Base-by-base conservation (phyloP, 257 asterid genomes). In the Leptodermis oblonga region DNA sequence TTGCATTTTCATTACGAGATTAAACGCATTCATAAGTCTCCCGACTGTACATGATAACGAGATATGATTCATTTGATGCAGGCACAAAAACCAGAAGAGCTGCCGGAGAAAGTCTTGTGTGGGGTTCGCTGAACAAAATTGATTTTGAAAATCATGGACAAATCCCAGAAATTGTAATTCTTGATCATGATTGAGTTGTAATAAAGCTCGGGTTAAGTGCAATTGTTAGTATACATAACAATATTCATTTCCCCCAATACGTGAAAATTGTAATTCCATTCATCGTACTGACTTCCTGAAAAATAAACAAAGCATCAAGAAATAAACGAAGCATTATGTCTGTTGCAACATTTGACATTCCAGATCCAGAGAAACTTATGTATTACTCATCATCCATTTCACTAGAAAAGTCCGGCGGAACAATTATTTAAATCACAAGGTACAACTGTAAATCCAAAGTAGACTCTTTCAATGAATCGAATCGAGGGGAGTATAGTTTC, bases 61-160 rank as follows among this genome's bases (percentile, higher is more conserved):
- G 13, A 49, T 49, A 17, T 49, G 7, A 17, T 8, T 22, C 6
- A 8, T 62, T 58, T 62, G 33, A 2, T 80, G 81, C 85, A 92
- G 98, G 98, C 93, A 46, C 97, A 92, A 45, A 79, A 74, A 31
- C 81, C 84, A 0, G 95, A 88, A 65, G 98, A 92, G 64, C 70
- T 92, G 36, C 97, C 98, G 0, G 98, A 92, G 89, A 86, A 83
- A 59, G 92, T 92, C 39, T n/a, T 92, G 64, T 92, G 98, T 65
- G 83, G 95, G 45, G 77, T 90, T 46, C 84, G 83, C 83, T 92
- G 77, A 86, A 87, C 73, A 83, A 81, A 60, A 75, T 92, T 22
- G 96, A 92, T 79, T 84, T 92, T 70, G 82, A 80, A 69, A 87
- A 88, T 65, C 74, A 37, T 56, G 95, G 88, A 18, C 87, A 85